These are phyloP conservation scores for Eutypa lata DNA, from an alignment of 2,329 filamentous ascomycete species.

Conservation along the genomic window DNA sequence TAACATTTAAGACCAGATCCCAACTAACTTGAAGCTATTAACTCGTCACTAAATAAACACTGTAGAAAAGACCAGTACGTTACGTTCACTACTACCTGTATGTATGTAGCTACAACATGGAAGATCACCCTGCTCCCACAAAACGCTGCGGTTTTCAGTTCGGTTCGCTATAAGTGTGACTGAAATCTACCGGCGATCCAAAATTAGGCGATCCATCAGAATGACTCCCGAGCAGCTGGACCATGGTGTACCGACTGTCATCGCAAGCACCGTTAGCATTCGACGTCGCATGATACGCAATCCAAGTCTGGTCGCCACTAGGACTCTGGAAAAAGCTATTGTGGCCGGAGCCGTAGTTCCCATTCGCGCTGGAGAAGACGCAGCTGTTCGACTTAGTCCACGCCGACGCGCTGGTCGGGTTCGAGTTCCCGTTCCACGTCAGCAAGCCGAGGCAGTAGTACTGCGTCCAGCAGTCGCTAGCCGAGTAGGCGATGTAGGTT, in stretches of 20 bases:
- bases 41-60: too few species aligned
- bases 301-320: constrained; percentile 51
- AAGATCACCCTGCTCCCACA: background rate
- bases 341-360: constrained; percentile 55
- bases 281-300: constrained; percentile 53
- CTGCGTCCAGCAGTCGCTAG: constrained; percentile 54
- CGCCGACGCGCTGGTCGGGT: constrained; percentile 39
- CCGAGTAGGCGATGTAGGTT: constrained; percentile 52
- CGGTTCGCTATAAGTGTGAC: background rate
- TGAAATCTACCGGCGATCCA: background rate
- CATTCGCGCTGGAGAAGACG: constrained; percentile 49
- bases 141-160: background rate
- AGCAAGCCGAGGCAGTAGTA: constrained; percentile 52
- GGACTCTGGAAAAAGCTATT: constrained; percentile 58
- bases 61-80: too few species aligned
- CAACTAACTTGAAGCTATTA: too few species aligned
- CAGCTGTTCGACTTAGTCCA: constrained; percentile 52
- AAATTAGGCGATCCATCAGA: background rate
- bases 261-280: constrained; percentile 49
- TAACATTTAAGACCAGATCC: too few species aligned
- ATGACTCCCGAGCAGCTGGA: background rate
- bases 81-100: too few species aligned
- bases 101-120: background rate
- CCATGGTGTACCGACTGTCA: constrained; percentile 33
- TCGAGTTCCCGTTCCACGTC: constrained; percentile 47